Base-by-base conservation (phyloP, 768 basidiomycete genomes). In the Trametes villosa region DNA sequence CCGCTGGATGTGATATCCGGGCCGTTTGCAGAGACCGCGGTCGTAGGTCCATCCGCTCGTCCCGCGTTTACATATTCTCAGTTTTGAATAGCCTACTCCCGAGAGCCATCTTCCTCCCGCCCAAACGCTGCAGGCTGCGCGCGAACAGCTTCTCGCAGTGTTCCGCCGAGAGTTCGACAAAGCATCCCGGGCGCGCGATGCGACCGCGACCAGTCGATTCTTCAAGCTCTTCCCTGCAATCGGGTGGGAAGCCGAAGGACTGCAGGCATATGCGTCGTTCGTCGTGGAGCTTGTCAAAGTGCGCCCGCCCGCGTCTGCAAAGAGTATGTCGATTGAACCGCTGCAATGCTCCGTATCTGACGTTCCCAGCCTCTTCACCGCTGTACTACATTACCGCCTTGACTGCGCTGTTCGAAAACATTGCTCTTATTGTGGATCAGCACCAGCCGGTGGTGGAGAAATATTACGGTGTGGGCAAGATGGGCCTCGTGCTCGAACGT, bases 371-470 rank as follows among this genome's bases (percentile, higher is more conserved):
- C 1, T 94, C 94, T 9, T 96, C 95, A 0, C 90, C 96, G 0
- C 75, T 94, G 27, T 96, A 97, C 76, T 98, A 94, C 71, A 86
- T 97, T 64, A 88, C 93, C 3, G 84, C 88, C 12, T 77, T 99
- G 55, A 98, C 96, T 2, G 88, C 92, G 7, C 82, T 99, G 1
- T 95, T 98, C 66, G 97, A 99, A 76, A 91, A 89, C 57, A 89
- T 99, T 51, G 97, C 96, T 0, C 86, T 93, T 79, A 94, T 99
- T 64, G 88, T 99, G 22, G 94, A 96, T 68, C 97, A 99, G 69
- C 97, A 99, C 70, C 96, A 97, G 66, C 92, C 94, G 2, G 86
- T 99, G 5, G 96, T 99, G 1, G 96, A 98, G 71, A 98, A 97
- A 75, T 98, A 99, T 75, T 99, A 99, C 68, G 97, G 97, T 0